Percentiles rank a stretch among this genome's conserved stretches.
Evolutionary conservation across 2,329 filamentous ascomycete genomes (phyloP).

Genomic region (Calonectria honghensis): DNA sequence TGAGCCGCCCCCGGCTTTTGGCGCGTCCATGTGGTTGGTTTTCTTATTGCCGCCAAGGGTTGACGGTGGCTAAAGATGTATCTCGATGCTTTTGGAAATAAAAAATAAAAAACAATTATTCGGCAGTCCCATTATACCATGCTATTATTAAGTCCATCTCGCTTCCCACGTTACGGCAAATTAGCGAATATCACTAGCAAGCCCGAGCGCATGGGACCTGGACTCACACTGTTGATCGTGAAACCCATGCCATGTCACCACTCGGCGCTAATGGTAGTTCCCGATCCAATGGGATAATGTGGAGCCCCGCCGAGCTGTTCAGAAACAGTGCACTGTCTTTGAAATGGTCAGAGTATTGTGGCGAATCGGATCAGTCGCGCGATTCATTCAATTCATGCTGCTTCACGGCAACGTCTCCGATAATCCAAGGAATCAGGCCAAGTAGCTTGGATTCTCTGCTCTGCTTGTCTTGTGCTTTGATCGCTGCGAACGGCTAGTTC

Average conservation of each 20-base stretch:
- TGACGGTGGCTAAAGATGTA: background rate
- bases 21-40: background rate
- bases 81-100: background rate
- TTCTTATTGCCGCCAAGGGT: background rate
- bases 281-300: background rate
- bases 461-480: background rate
- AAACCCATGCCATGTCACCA: constrained; percentile 3
- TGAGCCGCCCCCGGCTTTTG: background rate
- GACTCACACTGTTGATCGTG: background rate
- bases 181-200: constrained; percentile 11
- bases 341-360: constrained; percentile 8
- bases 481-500: constrained; percentile 4
- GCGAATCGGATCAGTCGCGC: background rate
- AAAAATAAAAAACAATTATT: background rate
- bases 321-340: background rate
- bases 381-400: background rate
- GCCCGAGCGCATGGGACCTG: constrained; percentile 1
- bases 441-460: background rate
- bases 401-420: background rate
- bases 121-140: background rate
- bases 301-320: background rate
- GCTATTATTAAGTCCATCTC: constrained; percentile 3
- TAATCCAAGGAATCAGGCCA: background rate
- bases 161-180: background rate
- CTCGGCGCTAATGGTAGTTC: constrained; percentile 1